Conservation (phyloP, 2,329 filamentous ascomycete species). For the Cladophialophora bantiana region DNA sequence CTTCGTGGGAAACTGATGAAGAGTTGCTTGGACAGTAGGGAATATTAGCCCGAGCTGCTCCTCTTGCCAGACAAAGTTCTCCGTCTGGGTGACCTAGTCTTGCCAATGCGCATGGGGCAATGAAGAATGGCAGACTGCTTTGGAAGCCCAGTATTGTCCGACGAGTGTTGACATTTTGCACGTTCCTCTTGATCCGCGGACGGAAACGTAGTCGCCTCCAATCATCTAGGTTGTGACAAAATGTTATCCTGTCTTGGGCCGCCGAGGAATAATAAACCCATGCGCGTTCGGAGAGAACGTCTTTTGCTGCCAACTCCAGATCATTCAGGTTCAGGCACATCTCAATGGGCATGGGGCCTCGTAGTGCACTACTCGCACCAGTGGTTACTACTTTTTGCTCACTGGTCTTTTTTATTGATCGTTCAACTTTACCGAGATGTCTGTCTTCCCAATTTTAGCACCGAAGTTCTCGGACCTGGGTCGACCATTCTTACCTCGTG, state of each 20-base stretch:
- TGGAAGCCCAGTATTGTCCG: constrained; percentile 45
- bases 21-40: constrained; percentile 47
- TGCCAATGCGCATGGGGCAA: constrained; percentile 48
- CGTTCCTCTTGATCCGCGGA: constrained; percentile 54
- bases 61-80: constrained; percentile 47
- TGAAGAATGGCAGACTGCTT: constrained; percentile 48
- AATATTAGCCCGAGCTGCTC: constrained; percentile 43
- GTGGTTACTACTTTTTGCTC: constrained; percentile 19
- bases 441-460: constrained; percentile 16
- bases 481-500: not conserved
- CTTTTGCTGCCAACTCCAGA: constrained; percentile 26
- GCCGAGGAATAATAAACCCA: constrained; percentile 30
- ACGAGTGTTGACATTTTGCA: constrained; percentile 33
- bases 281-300: constrained; percentile 16
- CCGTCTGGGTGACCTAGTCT: constrained; percentile 47
- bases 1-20: constrained; percentile 42
- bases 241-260: constrained; percentile 25
- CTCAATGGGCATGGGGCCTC: constrained; percentile 9
- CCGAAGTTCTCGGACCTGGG: not conserved
- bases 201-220: constrained; percentile 43
- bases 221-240: constrained; percentile 35
- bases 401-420: not conserved
- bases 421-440: constrained; percentile 21
- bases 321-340: constrained; percentile 28
- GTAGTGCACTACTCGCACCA: constrained; percentile 10